Percentiles rank a stretch among this genome's conserved stretches.
These are phyloP conservation scores for Lactarius psammicola DNA, from an alignment of 768 basidiomycete genomes.

Conservation along the genomic window DNA sequence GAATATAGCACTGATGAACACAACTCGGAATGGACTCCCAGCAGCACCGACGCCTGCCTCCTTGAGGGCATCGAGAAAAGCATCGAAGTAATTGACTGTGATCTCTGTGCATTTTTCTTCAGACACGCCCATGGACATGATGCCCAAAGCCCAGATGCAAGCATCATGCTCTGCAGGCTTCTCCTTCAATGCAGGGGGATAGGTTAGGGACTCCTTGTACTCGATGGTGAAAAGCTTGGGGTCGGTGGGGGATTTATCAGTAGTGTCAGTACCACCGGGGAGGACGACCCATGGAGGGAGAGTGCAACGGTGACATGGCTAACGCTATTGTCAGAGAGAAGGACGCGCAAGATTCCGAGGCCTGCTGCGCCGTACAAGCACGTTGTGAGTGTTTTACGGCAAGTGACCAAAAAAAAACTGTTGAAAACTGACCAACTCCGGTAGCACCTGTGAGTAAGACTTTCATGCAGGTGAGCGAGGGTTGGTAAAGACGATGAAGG, in stretches of 20 bases:
- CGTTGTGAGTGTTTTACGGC: neutral
- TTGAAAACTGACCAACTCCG: slow-evolving; percentile 20
- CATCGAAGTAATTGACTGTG: slow-evolving; percentile 31
- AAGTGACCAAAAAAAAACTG: neutral
- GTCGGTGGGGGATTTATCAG: slow-evolving; percentile 14
- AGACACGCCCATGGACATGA: slow-evolving; percentile 15
- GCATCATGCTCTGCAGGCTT: slow-evolving; percentile 30
- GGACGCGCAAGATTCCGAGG: slow-evolving; percentile 29
- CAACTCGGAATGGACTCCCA: slow-evolving; percentile 31
- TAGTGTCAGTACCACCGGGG: slow-evolving; percentile 8
- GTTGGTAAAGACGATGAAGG: neutral
- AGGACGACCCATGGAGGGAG: slow-evolving; percentile 28
- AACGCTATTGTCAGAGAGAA: slow-evolving; percentile 26
- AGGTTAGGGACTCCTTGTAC: slow-evolving; percentile 28
- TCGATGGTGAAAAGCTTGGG: slow-evolving; percentile 30
- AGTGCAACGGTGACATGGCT: slow-evolving; percentile 32
- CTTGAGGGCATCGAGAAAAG: slow-evolving; percentile 19
- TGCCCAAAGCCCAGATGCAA: slow-evolving; percentile 34
- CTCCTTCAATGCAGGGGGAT: slow-evolving; percentile 24
- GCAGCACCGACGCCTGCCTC: slow-evolving; percentile 24
- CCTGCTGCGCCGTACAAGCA: slow-evolving; percentile 25
- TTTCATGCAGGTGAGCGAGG: slow-evolving; percentile 10
- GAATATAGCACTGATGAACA: slow-evolving; percentile 34
- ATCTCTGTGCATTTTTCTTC: slow-evolving; percentile 29
- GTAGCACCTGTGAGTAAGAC: slow-evolving; percentile 26